These are phyloP conservation scores for Pseudogymnoascus destructans DNA, from an alignment of 2,329 filamentous ascomycete genomes.

Conservation along the genomic window DNA sequence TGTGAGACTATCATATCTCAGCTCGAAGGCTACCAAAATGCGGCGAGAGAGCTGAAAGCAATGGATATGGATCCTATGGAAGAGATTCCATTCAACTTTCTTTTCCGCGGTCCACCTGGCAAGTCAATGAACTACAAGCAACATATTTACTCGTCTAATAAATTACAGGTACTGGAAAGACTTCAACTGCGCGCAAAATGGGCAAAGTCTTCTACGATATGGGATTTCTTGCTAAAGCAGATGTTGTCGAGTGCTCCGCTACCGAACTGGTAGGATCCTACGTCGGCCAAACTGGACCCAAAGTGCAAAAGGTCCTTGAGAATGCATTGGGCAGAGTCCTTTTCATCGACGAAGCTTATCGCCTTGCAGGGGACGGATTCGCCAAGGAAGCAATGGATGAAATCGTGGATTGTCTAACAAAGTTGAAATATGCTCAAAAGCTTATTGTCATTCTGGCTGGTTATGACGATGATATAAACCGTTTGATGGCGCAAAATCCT, in stretches of 20 bases:
- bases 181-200: conserved; percentile 51
- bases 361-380: neutral
- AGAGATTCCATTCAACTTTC: neutral
- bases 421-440: neutral
- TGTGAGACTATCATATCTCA: neutral
- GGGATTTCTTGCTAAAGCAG: conserved; percentile 45
- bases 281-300: neutral
- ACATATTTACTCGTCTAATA: too few relatives aligned
- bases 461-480: neutral
- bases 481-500: neutral
- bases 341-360: neutral
- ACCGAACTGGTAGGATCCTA: conserved; percentile 46
- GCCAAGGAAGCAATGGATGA: neutral
- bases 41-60: neutral
- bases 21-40: neutral
- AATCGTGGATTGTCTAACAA: neutral
- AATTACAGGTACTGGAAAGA: conserved; percentile 29
- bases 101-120: neutral
- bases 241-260: conserved; percentile 51
- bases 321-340: neutral
- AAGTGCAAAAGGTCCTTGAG: neutral
- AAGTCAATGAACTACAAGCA: too few relatives aligned
- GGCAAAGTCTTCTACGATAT: conserved; percentile 62
- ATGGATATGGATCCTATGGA: neutral
- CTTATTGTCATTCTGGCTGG: neutral